Base-by-base conservation (phyloP, 2,329 filamentous ascomycete species). In the Pseudocercospora fuligena region DNA sequence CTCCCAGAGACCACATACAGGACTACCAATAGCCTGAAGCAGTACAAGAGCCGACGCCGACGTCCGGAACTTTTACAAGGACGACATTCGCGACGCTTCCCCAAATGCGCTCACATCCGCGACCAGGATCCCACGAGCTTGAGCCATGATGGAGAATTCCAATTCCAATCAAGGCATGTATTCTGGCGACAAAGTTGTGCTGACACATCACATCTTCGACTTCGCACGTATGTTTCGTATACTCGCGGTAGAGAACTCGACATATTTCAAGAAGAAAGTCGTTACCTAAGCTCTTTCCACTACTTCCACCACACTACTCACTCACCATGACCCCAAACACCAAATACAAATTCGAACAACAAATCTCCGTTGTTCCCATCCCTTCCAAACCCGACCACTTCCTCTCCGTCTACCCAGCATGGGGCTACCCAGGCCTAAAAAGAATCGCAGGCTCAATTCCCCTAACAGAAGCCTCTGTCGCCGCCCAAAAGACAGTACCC, bases 401-500 rank as follows among this genome's bases (percentile, higher is more conserved):
- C 36, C 49, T 33, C 21, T 54, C 43, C 51, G 53, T 58, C 25
- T 63, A 63, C 33, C 51, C 36, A 16, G 33, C 61, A 58, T 63
- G 61, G 61, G 51, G 53, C 40, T 63, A 46, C n/a, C 51, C 61
- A 7, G 14, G 40, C 9, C 16, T 58, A 8, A 21, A 46, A 9
- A 27, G 61, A 14, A 47, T 57, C 36, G 61, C 53, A 47, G 61
- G 61, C 8, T 63, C 61, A 9, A 47, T 63, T 8, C 53, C 36
- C n/a, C 33, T 63, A 5, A 36, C 23, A 2, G 61, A 63, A 47
- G 61, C 31, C 25, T 16, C 61, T 1, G 40, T 54, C 5, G 61
- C 61, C 19, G 61, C 61, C 21, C 46, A 59, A n/a, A 63, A 63
- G 25, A 63, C 61, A 7, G 61, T 63, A 1, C 61, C 61, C 4